Conservation (phyloP, 2,329 filamentous ascomycete species). For the Calonectria hongkongensis region DNA sequence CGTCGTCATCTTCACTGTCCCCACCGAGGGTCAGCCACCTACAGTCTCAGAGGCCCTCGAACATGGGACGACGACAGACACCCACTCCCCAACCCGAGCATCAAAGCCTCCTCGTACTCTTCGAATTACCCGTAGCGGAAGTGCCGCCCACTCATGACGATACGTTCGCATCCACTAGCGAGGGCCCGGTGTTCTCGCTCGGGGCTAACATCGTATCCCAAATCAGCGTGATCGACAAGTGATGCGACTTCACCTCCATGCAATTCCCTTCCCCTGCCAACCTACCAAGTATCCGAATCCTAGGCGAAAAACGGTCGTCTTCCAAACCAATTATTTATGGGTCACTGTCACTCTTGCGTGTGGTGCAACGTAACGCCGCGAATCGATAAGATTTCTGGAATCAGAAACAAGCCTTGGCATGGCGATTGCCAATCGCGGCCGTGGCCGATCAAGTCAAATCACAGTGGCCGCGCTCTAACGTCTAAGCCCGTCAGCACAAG, state of each 20-base stretch:
- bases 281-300: constrained; percentile 13
- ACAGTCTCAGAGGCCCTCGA: constrained; percentile 23
- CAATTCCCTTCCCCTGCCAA: constrained; percentile 16
- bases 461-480: constrained; percentile 3
- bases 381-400: constrained; percentile 18
- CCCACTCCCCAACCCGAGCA: constrained; percentile 10
- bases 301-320: constrained; percentile 14
- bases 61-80: constrained; percentile 24
- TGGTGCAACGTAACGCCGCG: constrained; percentile 19
- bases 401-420: constrained; percentile 29
- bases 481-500: constrained; percentile 1
- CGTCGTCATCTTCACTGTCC: constrained; percentile 56
- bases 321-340: constrained; percentile 2
- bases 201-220: constrained; percentile 22
- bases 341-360: neutral
- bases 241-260: constrained; percentile 18
- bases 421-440: constrained; percentile 10
- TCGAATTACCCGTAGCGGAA: constrained; percentile 15
- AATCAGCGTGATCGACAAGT: constrained; percentile 24
- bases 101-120: constrained; percentile 16
- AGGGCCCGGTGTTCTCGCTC: constrained; percentile 11
- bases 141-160: neutral
- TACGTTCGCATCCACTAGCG: constrained; percentile 2
- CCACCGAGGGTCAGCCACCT: constrained; percentile 67
- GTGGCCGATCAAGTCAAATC: constrained; percentile 4